These are phyloP conservation scores for Colletotrichum tanaceti DNA, from an alignment of 2,329 filamentous ascomycete genomes.

Conservation along the genomic window DNA sequence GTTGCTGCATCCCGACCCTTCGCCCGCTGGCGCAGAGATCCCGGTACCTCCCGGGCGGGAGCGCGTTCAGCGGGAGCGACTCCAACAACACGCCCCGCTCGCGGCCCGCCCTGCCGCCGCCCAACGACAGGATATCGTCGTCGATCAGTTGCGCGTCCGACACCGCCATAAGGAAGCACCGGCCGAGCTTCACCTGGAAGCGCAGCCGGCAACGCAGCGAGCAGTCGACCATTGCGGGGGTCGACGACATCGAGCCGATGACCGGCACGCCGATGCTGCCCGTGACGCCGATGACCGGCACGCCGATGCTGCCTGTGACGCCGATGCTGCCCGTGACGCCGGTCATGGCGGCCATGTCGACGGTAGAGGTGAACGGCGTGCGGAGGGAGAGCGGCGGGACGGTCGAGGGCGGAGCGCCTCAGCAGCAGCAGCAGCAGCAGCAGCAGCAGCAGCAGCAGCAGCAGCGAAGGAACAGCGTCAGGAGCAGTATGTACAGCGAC, in stretches of 20 bases:
- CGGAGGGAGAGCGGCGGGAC: constrained; percentile 5
- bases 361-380: constrained; percentile 8
- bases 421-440: not conserved
- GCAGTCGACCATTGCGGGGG: constrained; percentile 3
- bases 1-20: constrained; percentile 54
- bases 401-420: not conserved
- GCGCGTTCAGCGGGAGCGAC: not conserved
- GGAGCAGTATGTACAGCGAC: constrained; percentile 22
- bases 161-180: constrained; percentile 14
- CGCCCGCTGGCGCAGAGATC: constrained; percentile 44
- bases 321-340: not conserved
- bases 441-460: constrained; percentile 13
- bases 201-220: constrained; percentile 28
- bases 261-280: not conserved
- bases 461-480: constrained; percentile 1
- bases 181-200: constrained; percentile 28
- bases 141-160: constrained; percentile 25
- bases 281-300: not conserved
- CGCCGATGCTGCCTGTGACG: not conserved
- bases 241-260: constrained; percentile 32
- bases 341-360: not conserved
- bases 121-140: constrained; percentile 7
- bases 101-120: too few species aligned
- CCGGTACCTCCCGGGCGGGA: not conserved
- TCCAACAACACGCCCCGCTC: not conserved